These are phyloP conservation scores for Vickermania spadyakhi DNA, from an alignment of 208 protist genomes.

Conservation along the genomic window DNA sequence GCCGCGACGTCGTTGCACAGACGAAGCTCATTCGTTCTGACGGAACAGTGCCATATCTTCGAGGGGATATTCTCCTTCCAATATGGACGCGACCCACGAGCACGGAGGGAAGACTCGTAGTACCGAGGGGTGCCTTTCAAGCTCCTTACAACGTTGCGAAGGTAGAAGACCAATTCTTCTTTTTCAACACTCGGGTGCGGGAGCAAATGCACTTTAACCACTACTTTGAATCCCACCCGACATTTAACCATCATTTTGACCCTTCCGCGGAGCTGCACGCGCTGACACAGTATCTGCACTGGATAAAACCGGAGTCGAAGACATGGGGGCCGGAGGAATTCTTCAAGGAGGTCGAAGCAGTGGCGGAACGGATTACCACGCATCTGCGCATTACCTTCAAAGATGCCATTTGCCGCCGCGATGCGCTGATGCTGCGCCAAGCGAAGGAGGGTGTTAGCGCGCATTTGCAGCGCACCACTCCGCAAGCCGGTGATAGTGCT, in stretches of 20 bases:
- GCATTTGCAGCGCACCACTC: too few species aligned
- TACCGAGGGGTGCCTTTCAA: slow-evolving; percentile 52
- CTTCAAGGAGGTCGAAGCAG: slow-evolving; percentile 37
- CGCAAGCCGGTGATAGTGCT: slow-evolving; percentile 13
- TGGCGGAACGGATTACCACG: slow-evolving; percentile 51
- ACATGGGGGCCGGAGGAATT: slow-evolving; percentile 20
- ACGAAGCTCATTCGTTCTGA: slow-evolving; percentile 48
- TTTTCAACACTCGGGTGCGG: slow-evolving; percentile 90
- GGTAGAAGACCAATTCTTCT: slow-evolving; percentile 93
- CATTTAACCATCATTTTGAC: slow-evolving; percentile 94
- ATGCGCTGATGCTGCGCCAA: slow-evolving; percentile 72
- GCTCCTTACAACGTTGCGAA: slow-evolving; percentile 65
- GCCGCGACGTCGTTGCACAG: slow-evolving; percentile 20
- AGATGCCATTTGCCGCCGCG: slow-evolving; percentile 60
- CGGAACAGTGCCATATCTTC: slow-evolving; percentile 80
- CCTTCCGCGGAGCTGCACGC: slow-evolving; percentile 86
- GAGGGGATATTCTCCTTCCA: slow-evolving; percentile 86
- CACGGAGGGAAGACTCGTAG: slow-evolving; percentile 92
- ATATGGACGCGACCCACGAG: slow-evolving; percentile 94
- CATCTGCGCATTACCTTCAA: slow-evolving; percentile 60
- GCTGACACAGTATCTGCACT: slow-evolving; percentile 60
- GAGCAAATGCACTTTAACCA: slow-evolving; percentile 90
- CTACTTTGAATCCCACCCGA: slow-evolving; percentile 29
- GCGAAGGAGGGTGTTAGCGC: slow-evolving; percentile 16
- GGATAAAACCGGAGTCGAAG: slow-evolving; percentile 42